phyloP scores from a whole-genome alignment of 2,329 filamentous ascomycete species.

The Trichothecium sympodiale region DNA sequence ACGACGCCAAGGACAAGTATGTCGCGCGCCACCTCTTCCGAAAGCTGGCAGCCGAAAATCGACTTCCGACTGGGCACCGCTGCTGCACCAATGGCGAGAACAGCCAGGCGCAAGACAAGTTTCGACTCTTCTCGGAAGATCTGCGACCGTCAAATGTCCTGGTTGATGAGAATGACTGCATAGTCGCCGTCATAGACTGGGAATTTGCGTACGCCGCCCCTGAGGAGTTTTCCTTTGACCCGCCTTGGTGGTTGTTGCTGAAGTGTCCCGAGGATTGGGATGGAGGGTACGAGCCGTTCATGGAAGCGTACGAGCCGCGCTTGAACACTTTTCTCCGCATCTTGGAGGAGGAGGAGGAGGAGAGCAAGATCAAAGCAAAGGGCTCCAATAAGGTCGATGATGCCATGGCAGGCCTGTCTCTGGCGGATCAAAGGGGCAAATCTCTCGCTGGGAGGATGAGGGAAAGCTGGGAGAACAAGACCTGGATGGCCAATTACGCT shows the following conservation, averaged over 20 bases:
- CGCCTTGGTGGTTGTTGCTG: constrained; percentile 28
- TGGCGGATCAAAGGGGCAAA: background rate
- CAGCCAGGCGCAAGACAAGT: constrained; percentile 4
- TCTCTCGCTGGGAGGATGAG: constrained; percentile 19
- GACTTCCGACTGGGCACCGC: constrained; percentile 5
- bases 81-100: background rate
- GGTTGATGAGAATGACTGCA: constrained; percentile 12
- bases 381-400: background rate
- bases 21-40: constrained; percentile 21
- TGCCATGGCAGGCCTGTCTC: background rate
- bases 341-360: constrained; percentile 19
- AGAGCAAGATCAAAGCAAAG: constrained; percentile 8
- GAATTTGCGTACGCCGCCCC: constrained; percentile 23
- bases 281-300: constrained; percentile 17
- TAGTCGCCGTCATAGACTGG: constrained; percentile 29
- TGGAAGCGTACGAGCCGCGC: constrained; percentile 16
- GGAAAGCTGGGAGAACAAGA: constrained; percentile 21
- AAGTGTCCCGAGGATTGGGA: constrained; percentile 19
- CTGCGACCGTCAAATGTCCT: constrained; percentile 23
- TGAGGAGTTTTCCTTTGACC: constrained; percentile 20
- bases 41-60: constrained; percentile 11
- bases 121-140: constrained; percentile 12
- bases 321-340: constrained; percentile 22
- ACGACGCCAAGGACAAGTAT: constrained; percentile 19
- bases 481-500: constrained; percentile 21